A percentile compares a stretch with the other conserved stretches of the same genome.
Conservation (phyloP, 495 filamentous ascomycete species). For the Penicillium riverlandense region DNA sequence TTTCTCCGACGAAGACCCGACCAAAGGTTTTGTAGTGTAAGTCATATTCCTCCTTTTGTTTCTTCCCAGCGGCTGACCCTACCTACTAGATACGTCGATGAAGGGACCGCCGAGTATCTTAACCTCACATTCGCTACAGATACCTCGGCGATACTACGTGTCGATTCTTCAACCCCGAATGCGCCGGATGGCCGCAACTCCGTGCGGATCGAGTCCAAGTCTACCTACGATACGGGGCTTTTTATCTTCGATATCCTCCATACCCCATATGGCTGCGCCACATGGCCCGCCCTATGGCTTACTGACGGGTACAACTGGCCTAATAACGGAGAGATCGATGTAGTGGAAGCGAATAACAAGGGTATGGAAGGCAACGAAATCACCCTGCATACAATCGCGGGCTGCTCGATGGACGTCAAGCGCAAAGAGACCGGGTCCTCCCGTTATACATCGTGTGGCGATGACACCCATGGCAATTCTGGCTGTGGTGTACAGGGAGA, state of each 20-base stretch:
- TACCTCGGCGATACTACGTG: slow-evolving; percentile 42
- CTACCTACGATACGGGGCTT: slow-evolving; percentile 40
- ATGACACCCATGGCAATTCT: slow-evolving; percentile 27
- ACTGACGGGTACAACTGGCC: slow-evolving; percentile 58
- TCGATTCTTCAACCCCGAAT: slow-evolving; percentile 39
- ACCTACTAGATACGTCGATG: neutral
- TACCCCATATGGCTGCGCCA: slow-evolving; percentile 43
- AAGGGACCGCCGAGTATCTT: slow-evolving; percentile 27
- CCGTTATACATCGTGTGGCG: slow-evolving; percentile 25
- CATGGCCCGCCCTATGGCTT: slow-evolving; percentile 58
- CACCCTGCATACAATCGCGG: slow-evolving; percentile 35
- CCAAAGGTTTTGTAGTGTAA: slow-evolving; percentile 46
- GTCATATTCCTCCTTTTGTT: neutral
- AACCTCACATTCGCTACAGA: slow-evolving; percentile 49
- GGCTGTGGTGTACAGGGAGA: slow-evolving; percentile 38
- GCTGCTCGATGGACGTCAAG: slow-evolving; percentile 40
- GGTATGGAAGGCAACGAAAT: slow-evolving; percentile 39
- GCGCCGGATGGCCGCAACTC: slow-evolving; percentile 42
- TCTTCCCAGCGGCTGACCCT: too few species aligned
- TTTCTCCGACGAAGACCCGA: slow-evolving; percentile 45
- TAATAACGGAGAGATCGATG: slow-evolving; percentile 42
- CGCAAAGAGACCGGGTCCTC: slow-evolving; percentile 32
- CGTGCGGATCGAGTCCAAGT: slow-evolving; percentile 47
- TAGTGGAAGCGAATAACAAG: slow-evolving; percentile 39
- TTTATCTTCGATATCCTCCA: slow-evolving; percentile 51